Evolutionary conservation across 441 rosid species (phyloP), one percentile per base, ranked within the genome.

Genomic region (Populus trichocarpa): DNA sequence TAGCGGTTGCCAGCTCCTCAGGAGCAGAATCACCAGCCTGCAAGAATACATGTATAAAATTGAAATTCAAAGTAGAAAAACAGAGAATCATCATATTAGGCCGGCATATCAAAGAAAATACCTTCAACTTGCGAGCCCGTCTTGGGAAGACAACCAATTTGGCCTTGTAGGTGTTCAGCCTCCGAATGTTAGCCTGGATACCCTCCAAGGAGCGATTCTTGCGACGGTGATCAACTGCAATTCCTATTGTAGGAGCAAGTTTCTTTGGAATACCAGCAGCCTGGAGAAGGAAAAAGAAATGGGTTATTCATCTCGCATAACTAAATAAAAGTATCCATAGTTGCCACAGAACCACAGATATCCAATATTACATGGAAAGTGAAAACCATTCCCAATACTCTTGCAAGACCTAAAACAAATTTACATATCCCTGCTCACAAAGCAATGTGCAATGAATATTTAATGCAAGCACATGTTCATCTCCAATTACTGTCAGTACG

Each of bases 81-180:
- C 5, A 8, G 25, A 23, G 13, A 8, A 10, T 64, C 57, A 20
- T 23, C 13, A 23, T 64, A 50, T 25, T n/a, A 64, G 13, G 7
- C 12, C 2, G 11, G 5, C n/a, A 22, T 33, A 3, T 3, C 20
- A 32, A 50, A 68, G 0, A 26, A 8, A 1, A 10, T 88, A 89
- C 98, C 97, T 92, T 94, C 59, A 84, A 81, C 81, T 90, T 95
- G 75, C 90, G 87, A 16, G 93, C 84, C 28, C 93, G 90, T 75
- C 98, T 88, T 61, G 98, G 98, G 94, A 95, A 93, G 79, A 95
- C 92, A 30, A 92, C 97, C 84, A 95, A 77, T 78, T 95, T 95
- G 65, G 97, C 94, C 90, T 93, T 95, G 92, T 92, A 93, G 23
- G 97, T 93, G 86, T 95, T 95, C 77, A 93, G 84, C 92, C 99